These are phyloP conservation scores for Colletotrichum truncatum DNA, from an alignment of 2,329 filamentous ascomycete species.

Conservation along the genomic window DNA sequence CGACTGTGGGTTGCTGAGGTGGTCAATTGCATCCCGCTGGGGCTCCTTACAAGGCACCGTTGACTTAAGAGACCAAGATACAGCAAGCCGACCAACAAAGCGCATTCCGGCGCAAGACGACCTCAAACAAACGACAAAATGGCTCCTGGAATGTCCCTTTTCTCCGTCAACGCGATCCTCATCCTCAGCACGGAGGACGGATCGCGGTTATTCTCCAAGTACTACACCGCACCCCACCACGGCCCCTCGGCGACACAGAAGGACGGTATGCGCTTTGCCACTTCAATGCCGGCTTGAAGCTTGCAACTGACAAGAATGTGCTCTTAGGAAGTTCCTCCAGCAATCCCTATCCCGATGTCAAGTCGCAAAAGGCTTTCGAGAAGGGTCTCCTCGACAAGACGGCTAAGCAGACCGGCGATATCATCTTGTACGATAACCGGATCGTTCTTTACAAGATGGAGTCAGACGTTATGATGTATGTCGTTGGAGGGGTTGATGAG, in stretches of 20 bases:
- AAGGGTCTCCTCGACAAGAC: constrained; percentile 97
- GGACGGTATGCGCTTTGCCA: constrained; percentile 32
- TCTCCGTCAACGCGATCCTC: constrained; percentile 80
- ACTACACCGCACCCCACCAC: constrained; percentile 65
- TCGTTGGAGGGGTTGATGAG: constrained; percentile 90
- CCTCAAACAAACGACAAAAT: constrained; percentile 51
- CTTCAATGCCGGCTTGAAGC: constrained; percentile 8
- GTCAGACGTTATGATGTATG: constrained; percentile 95
- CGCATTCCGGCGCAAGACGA: constrained; percentile 26
- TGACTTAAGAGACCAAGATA: constrained; percentile 20
- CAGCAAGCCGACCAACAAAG: constrained; percentile 13
- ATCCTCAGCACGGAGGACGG: constrained; percentile 88
- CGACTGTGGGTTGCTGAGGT: constrained; percentile 25
- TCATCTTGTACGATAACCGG: constrained; percentile 96
- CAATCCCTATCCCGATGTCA: constrained; percentile 87
- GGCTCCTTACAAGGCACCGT: constrained; percentile 26
- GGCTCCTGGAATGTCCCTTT: constrained; percentile 79
- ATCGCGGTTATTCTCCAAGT: constrained; percentile 92
- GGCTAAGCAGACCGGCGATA: constrained; percentile 92
- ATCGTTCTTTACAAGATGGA: constrained; percentile 98
- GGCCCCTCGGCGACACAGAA: constrained; percentile 39
- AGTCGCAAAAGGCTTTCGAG: constrained; percentile 96
- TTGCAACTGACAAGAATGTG: neutral
- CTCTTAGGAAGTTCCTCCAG: constrained; percentile 34
- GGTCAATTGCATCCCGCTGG: constrained; percentile 29